Percentiles rank a stretch among this genome's conserved stretches.
Conservation (phyloP, 2,329 filamentous ascomycete species). For the Colletotrichum sp. region DNA sequence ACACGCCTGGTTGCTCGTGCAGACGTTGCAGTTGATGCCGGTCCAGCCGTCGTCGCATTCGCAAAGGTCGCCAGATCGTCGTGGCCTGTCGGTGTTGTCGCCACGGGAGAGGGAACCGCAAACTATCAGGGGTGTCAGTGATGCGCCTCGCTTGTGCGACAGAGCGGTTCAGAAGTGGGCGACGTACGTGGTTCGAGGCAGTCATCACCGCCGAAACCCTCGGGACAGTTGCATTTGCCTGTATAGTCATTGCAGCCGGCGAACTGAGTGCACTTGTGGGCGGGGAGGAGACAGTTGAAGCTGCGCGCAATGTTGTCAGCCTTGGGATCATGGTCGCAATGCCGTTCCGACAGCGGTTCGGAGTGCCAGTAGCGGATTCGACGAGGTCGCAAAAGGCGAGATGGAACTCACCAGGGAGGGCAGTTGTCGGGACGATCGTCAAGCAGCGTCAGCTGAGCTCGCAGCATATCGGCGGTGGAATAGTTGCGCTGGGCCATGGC, state of each 20-base stretch:
- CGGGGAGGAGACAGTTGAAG: constrained; percentile 97
- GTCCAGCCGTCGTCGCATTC: constrained; percentile 92
- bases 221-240: constrained; percentile 90
- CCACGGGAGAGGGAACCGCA: constrained; percentile 89
- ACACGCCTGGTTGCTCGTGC: constrained; percentile 82
- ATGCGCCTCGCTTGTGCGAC: background rate
- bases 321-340: background rate
- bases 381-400: constrained; percentile 24
- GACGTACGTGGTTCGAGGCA: constrained; percentile 79
- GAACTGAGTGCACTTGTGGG: constrained; percentile 90
- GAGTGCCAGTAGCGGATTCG: background rate
- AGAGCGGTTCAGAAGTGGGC: background rate
- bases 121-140: constrained; percentile 48
- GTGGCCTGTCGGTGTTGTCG: constrained; percentile 78
- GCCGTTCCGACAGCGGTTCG: background rate
- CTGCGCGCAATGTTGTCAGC: constrained; percentile 51
- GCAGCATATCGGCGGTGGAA: constrained; percentile 62
- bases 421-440: constrained; percentile 78
- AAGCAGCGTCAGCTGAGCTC: constrained; percentile 72
- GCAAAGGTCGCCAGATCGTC: constrained; percentile 71
- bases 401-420: constrained; percentile 70
- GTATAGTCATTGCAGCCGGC: constrained; percentile 87
- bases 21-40: constrained; percentile 98
- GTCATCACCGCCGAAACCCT: constrained; percentile 93
- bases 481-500: constrained; percentile 55